Conservation (phyloP, 495 filamentous ascomycete genomes). For the Neurospora tetrasperma region DNA sequence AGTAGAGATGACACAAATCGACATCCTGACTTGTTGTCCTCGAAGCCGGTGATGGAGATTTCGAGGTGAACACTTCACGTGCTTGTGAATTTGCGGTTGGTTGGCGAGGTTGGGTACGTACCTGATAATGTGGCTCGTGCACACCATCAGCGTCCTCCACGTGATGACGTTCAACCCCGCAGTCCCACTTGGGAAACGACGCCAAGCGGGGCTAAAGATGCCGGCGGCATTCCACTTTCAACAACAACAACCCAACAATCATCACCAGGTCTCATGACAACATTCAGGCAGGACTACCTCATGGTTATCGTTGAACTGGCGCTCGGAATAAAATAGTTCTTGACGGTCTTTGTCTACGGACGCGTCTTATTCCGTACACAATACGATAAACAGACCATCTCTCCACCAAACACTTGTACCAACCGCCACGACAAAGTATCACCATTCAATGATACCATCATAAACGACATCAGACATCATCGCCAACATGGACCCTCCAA, state of each 20-base stretch:
- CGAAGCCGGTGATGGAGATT: background rate
- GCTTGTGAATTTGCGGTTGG: background rate
- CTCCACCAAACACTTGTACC: background rate
- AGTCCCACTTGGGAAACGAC: background rate
- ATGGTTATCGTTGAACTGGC: background rate
- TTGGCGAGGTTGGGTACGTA: background rate
- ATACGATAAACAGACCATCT: background rate
- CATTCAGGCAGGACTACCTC: background rate
- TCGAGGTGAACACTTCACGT: background rate
- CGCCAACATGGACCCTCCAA: constrained; percentile 12
- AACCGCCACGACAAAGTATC: background rate
- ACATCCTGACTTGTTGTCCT: background rate
- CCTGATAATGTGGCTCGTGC: background rate
- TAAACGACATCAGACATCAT: background rate
- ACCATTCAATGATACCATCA: background rate
- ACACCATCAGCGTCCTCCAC: background rate
- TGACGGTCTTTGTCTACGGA: background rate
- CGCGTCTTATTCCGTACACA: background rate
- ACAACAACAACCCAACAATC: background rate
- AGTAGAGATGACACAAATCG: too few relatives aligned
- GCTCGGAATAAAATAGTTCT: background rate
- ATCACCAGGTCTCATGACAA: background rate
- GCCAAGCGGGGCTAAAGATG: background rate
- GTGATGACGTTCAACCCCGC: background rate
- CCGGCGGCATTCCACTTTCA: background rate